Evolutionary conservation across 1,284 basidiomycete genomes (phyloP).

Genomic region (Leccinum subrobustum): DNA sequence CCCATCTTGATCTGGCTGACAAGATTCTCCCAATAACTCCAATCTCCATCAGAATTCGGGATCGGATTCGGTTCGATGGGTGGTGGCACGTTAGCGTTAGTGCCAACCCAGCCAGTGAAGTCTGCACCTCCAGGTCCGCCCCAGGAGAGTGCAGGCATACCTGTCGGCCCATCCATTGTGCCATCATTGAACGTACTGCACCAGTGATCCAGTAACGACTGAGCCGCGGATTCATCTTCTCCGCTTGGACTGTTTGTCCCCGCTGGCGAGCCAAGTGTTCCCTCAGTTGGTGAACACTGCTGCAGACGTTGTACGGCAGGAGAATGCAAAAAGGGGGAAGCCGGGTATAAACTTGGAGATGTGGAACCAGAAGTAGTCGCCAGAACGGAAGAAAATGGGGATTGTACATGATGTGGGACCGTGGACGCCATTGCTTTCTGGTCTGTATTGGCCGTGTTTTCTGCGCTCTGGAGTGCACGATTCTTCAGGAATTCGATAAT

Average conservation of each 20-base stretch:
- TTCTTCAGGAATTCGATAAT: slow-evolving; percentile 77
- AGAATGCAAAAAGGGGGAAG: slow-evolving; percentile 43
- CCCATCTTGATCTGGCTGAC: slow-evolving; percentile 71
- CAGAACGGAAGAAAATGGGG: slow-evolving; percentile 39
- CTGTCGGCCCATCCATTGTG: slow-evolving; percentile 52
- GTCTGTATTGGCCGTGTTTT: slow-evolving; percentile 26
- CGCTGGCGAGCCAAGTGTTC: slow-evolving; percentile 49
- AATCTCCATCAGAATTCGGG: slow-evolving; percentile 63
- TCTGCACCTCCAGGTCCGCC: slow-evolving; percentile 57
- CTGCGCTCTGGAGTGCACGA: slow-evolving; percentile 57
- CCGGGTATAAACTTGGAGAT: slow-evolving; percentile 31
- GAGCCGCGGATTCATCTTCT: slow-evolving; percentile 74
- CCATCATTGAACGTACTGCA: slow-evolving; percentile 70
- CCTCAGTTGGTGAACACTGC: slow-evolving; percentile 40
- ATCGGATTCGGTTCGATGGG: slow-evolving; percentile 44
- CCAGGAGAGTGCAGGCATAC: slow-evolving; percentile 56
- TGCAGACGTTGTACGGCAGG: slow-evolving; percentile 65
- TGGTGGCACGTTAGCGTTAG: slow-evolving; percentile 28
- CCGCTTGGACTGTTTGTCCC: slow-evolving; percentile 64
- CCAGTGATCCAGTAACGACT: slow-evolving; percentile 78
- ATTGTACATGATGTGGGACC: slow-evolving; percentile 28
- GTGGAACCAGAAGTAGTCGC: slow-evolving; percentile 27
- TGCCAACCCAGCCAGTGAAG: slow-evolving; percentile 58
- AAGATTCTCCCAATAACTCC: slow-evolving; percentile 79
- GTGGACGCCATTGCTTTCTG: slow-evolving; percentile 34